A percentile compares a stretch with the other conserved stretches of the same genome.
Evolutionary conservation across 768 basidiomycete species (phyloP).

Genomic region (Hericium erinaceus): DNA sequence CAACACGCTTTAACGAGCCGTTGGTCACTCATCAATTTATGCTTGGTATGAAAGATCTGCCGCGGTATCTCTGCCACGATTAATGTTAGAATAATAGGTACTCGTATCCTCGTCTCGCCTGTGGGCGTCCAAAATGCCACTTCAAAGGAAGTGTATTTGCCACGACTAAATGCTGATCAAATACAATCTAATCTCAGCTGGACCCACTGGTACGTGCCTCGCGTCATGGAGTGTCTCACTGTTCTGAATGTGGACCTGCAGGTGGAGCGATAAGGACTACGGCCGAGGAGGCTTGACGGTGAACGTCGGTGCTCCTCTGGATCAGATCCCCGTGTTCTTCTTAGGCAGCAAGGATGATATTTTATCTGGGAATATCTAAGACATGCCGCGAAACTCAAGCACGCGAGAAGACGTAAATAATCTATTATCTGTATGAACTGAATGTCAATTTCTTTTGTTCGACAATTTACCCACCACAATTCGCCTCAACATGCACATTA

Average conservation of each 20-base stretch:
- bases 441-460: too few species aligned
- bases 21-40: not conserved
- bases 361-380: not conserved
- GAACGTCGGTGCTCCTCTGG: not conserved
- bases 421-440: too few species aligned
- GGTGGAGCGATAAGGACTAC: not conserved
- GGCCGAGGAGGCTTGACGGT: not conserved
- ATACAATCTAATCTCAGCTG: not conserved
- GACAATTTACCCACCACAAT: too few species aligned
- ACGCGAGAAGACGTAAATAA: too few species aligned
- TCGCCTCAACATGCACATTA: too few species aligned
- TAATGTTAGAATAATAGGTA: not conserved
- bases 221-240: not conserved
- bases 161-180: not conserved
- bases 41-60: not conserved
- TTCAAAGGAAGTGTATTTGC: not conserved
- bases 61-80: not conserved
- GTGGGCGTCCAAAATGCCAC: not conserved
- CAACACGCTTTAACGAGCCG: not conserved
- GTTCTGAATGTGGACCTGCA: not conserved
- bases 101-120: not conserved
- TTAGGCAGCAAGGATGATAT: not conserved
- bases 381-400: not conserved
- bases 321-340: not conserved
- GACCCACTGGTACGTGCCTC: not conserved